Conservation (phyloP, 2,329 filamentous ascomycete species). For the Arthrobotrys megalospora region DNA sequence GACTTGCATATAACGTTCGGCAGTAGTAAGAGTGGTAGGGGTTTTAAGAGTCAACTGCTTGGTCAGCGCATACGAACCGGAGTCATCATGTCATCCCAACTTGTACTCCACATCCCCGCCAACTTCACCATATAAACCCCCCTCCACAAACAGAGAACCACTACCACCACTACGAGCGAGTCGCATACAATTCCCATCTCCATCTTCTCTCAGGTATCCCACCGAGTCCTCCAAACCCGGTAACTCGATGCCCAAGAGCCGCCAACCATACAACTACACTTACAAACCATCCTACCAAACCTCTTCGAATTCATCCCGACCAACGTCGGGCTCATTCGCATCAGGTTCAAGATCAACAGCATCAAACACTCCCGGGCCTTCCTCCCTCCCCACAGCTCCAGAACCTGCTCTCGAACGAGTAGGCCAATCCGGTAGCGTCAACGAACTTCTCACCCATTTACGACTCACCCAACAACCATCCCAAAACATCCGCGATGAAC, state of each 20-base stretch:
- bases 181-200: not conserved
- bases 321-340: slow-evolving; percentile 28
- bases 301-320: slow-evolving; percentile 6
- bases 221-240: not conserved
- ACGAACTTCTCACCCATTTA: slow-evolving; percentile 63
- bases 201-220: not conserved
- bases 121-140: not conserved
- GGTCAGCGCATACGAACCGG: not conserved
- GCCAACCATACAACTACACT: slow-evolving; percentile 60
- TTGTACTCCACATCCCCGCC: not conserved
- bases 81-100: slow-evolving; percentile 7
- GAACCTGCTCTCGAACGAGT: slow-evolving; percentile 8
- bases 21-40: no score
- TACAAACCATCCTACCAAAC: slow-evolving; percentile 60
- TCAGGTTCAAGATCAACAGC: slow-evolving; percentile 16
- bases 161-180: not conserved
- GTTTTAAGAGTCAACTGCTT: slow-evolving; percentile 11
- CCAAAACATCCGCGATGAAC: slow-evolving; percentile 26
- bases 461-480: slow-evolving; percentile 55
- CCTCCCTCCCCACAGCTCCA: not conserved
- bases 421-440: slow-evolving; percentile 56
- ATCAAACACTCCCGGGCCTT: slow-evolving; percentile 1
- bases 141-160: not conserved
- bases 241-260: slow-evolving; percentile 54
- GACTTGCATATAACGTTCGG: no score